Conservation (phyloP, 2,329 filamentous ascomycete species). For the Metarhizium album region DNA sequence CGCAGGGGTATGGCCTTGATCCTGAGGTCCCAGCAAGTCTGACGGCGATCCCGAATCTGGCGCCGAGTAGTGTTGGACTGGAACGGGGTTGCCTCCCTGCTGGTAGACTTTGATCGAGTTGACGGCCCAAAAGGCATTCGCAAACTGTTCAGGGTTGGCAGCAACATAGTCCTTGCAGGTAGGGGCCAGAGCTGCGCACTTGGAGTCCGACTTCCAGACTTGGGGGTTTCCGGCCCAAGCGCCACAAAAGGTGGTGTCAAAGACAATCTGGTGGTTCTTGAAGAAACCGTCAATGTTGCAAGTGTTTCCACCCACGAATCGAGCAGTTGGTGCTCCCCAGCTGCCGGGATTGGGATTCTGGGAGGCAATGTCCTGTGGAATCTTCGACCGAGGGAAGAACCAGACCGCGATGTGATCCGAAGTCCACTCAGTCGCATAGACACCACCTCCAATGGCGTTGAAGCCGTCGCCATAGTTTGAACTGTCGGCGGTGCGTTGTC, state of each 20-base stretch:
- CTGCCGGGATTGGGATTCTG: slow-evolving; percentile 50
- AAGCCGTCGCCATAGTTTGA: slow-evolving; percentile 57
- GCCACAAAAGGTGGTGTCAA: slow-evolving; percentile 80
- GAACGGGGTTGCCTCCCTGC: slow-evolving; percentile 5
- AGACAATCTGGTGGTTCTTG: slow-evolving; percentile 61
- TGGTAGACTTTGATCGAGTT: slow-evolving; percentile 57
- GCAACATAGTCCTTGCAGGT: slow-evolving; percentile 65
- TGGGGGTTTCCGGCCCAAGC: slow-evolving; percentile 60
- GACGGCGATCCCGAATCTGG: no score
- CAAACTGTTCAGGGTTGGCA: slow-evolving; percentile 58
- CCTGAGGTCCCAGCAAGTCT: no score
- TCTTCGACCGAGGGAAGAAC: slow-evolving; percentile 61
- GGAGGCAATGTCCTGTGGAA: slow-evolving; percentile 52
- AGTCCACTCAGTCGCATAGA: slow-evolving; percentile 72
- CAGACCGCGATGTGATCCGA: slow-evolving; percentile 61
- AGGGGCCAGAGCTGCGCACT: slow-evolving; percentile 48
- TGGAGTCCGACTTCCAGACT: slow-evolving; percentile 47
- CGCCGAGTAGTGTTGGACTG: no score
- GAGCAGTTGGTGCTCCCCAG: slow-evolving; percentile 62
- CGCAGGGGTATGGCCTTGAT: no score
- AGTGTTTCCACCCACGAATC: slow-evolving; percentile 52
- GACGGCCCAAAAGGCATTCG: slow-evolving; percentile 67
- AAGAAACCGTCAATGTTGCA: slow-evolving; percentile 68
- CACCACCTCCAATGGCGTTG: slow-evolving; percentile 57
- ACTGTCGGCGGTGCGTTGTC: slow-evolving; percentile 38